Evolutionary conservation across 768 basidiomycete species (phyloP), one percentile per base, ranked within the genome.

Genomic region (Naganishia onofrii): DNA sequence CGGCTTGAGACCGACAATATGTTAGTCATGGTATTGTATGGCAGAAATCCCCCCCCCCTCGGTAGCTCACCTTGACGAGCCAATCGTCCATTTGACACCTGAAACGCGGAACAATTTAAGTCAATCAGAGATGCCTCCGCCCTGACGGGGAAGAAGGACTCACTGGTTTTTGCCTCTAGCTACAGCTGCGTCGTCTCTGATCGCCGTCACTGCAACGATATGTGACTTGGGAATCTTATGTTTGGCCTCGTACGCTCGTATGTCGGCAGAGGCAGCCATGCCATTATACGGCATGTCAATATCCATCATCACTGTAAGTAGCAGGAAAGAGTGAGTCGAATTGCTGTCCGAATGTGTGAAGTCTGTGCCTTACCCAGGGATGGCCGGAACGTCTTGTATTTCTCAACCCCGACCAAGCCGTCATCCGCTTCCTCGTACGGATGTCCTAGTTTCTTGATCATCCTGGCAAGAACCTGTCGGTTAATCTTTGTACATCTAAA

Each of bases 271-370:
- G 1, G 79, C 76, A 13, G 73, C 74, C 60, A 78, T 76, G 0
- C 79, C 79, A 55, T 77, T 78, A 13, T 70, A 69, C 4, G 79
- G 79, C 79, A 80, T 80, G 66, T 76, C 78, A 52, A 80, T 76
- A 60, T 80, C 79, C 15, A 78, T 71, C 17, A 80, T 36, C 12
- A 79, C 76, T 52, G 15, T 2, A 42, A 17, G 21, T 4, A 29
- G 23, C 26, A 21, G 6, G 57, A 34, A 58, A 15, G 8, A 13
- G 28, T 23, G 57, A 58, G 57, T 38, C 23, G 13, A 10, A 15
- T 15, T 0, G 9, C 2, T 5, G 15, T 34, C 9, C 8, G 57
- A 21, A 12, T 38, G 34, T 9, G 34, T 1, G 9, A 4, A 36
- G 10, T 58, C 9, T 4, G 15, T 13, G 2, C 2, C 60, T 44